A percentile compares a stretch with the other conserved stretches of the same genome.
Conservation (phyloP, 2,329 filamentous ascomycete genomes). For the Hypoxylon sp. region DNA sequence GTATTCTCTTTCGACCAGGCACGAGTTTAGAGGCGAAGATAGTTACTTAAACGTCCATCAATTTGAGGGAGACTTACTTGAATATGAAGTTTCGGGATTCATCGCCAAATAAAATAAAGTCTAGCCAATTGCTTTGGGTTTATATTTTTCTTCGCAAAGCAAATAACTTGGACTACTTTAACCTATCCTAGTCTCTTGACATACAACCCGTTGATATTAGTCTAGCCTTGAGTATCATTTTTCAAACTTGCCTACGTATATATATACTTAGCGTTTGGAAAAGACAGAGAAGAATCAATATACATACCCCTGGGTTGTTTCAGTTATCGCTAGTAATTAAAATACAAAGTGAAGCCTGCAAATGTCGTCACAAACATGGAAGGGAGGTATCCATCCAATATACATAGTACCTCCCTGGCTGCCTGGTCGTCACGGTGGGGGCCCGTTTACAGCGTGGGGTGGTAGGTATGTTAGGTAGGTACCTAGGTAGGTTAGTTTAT, state of each 20-base stretch:
- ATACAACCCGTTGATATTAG: too few relatives aligned
- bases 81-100: too few relatives aligned
- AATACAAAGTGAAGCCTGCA: too few relatives aligned
- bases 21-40: background rate
- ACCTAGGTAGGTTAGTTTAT: background rate
- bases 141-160: background rate
- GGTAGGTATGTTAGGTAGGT: too few relatives aligned
- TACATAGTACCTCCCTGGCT: background rate
- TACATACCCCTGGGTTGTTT: too few relatives aligned
- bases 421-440: background rate
- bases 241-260: too few relatives aligned
- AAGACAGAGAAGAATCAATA: too few relatives aligned
- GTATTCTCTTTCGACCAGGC: background rate
- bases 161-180: background rate
- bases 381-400: background rate
- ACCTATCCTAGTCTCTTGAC: too few relatives aligned
- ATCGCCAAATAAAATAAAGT: background rate
- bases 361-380: too few relatives aligned
- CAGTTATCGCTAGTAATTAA: too few relatives aligned
- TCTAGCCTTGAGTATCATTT: background rate
- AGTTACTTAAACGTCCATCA: background rate
- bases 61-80: too few relatives aligned
- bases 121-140: background rate
- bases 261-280: too few relatives aligned
- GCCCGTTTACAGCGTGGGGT: conserved; percentile 9